Percentiles rank a stretch among this genome's conserved stretches.
Evolutionary conservation across 495 filamentous ascomycete genomes (phyloP).

Genomic region (Annulohypoxylon bovei): DNA sequence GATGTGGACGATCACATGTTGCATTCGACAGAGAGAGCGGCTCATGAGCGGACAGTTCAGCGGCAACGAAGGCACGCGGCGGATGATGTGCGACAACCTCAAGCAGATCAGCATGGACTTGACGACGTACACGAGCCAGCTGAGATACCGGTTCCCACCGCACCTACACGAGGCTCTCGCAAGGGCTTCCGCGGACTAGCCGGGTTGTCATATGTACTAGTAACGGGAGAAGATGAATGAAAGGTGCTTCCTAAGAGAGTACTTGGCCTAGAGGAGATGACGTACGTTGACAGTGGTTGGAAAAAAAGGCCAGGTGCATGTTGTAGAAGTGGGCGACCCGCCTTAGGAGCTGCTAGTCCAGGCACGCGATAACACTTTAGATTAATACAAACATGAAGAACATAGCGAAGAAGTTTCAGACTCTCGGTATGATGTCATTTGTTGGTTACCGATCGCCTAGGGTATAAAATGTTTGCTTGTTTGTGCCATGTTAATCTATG

Average conservation of each 20-base stretch:
- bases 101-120: conserved; percentile 83
- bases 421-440: neutral
- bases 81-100: conserved; percentile 71
- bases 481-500: neutral
- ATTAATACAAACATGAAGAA: neutral
- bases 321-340: neutral
- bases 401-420: neutral
- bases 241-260: neutral
- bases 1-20: conserved; percentile 90
- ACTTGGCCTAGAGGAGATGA: neutral
- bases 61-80: conserved; percentile 74
- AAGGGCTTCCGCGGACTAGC: conserved; percentile 73
- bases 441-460: no score
- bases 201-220: conserved; percentile 1
- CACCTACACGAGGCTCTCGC: conserved; percentile 84
- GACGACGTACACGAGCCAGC: conserved; percentile 93
- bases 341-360: neutral
- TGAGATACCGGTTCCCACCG: conserved; percentile 82
- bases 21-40: conserved; percentile 75
- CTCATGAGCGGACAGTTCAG: conserved; percentile 73
- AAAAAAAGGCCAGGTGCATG: neutral
- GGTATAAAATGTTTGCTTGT: neutral
- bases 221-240: neutral
- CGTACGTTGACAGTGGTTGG: neutral
- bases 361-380: neutral